phyloP scores from a whole-genome alignment of 345 rosid genomes.

The Lenwebbia sp. region DNA sequence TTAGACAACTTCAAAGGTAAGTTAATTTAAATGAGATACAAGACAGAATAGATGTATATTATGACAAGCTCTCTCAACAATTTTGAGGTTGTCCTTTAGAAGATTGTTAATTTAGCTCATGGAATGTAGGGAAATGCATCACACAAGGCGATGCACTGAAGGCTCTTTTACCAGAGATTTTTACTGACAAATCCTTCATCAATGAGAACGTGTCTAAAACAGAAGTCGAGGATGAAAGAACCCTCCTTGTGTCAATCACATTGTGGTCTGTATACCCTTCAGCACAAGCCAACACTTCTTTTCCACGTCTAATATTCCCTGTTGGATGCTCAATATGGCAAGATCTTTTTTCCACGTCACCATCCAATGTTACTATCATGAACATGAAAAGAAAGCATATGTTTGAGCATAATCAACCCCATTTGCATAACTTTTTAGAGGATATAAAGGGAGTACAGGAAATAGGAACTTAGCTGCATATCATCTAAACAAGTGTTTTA shows the following conservation, averaged over 20 bases:
- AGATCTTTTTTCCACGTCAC: not conserved
- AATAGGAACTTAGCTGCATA: not conserved
- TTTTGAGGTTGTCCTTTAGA: no score
- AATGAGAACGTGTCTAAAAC: constrained; percentile 7
- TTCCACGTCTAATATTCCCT: no score
- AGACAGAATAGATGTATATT: no score
- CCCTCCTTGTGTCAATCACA: not conserved
- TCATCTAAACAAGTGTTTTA: constrained; percentile 18
- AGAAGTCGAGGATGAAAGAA: constrained; percentile 13
- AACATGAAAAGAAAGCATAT: not conserved
- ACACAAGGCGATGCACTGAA: constrained; percentile 52
- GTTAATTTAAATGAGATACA: not conserved
- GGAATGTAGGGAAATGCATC: constrained; percentile 54
- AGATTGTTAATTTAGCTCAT: not conserved
- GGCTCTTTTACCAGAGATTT: constrained; percentile 49
- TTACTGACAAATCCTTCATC: constrained; percentile 3
- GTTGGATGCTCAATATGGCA: no score
- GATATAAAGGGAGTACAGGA: not conserved
- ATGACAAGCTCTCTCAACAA: no score
- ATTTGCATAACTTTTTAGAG: not conserved
- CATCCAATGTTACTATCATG: not conserved
- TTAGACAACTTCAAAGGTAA: not conserved
- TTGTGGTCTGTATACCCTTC: not conserved
- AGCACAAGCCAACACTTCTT: not conserved
- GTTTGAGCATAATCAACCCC: not conserved